A percentile compares a stretch with the other conserved stretches of the same genome.
These are phyloP conservation scores for Solanum acaule DNA, from an alignment of 257 asterid species.

Conservation along the genomic window DNA sequence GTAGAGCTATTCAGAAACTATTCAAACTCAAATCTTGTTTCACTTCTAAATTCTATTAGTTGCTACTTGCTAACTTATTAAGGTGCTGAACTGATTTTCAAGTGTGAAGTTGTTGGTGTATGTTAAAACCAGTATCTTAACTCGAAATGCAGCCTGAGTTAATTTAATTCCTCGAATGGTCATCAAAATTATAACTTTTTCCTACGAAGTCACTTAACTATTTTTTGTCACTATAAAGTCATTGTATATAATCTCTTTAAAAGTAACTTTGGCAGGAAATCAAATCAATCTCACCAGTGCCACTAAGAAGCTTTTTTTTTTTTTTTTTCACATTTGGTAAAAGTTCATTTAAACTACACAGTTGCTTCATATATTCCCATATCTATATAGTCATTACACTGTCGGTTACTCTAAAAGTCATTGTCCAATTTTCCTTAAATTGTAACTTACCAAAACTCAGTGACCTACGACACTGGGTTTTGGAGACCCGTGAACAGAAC, in stretches of 20 bases:
- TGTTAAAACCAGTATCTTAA: neutral
- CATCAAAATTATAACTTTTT: neutral
- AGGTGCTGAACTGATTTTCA: neutral
- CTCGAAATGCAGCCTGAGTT: neutral
- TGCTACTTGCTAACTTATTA: neutral
- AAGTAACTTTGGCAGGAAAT: neutral
- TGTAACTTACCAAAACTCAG: neutral
- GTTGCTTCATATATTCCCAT: neutral
- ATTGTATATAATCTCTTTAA: neutral
- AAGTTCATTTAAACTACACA: neutral
- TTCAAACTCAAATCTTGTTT: neutral
- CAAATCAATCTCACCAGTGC: neutral
- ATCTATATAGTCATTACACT: neutral
- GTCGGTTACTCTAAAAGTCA: neutral
- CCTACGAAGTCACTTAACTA: neutral
- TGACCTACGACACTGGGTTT: too few relatives aligned
- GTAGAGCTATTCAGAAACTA: neutral
- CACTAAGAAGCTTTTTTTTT: neutral
- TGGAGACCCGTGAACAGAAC: neutral
- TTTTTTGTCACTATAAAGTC: neutral
- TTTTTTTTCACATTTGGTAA: neutral
- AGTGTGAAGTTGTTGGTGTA: neutral
- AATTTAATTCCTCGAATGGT: neutral
- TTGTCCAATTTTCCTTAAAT: neutral
- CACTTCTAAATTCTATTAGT: neutral